Percentiles rank a stretch among this genome's conserved stretches.
Conservation (phyloP, 371 early-diverging fungal species). For the Actinomortierella ambigua region DNA sequence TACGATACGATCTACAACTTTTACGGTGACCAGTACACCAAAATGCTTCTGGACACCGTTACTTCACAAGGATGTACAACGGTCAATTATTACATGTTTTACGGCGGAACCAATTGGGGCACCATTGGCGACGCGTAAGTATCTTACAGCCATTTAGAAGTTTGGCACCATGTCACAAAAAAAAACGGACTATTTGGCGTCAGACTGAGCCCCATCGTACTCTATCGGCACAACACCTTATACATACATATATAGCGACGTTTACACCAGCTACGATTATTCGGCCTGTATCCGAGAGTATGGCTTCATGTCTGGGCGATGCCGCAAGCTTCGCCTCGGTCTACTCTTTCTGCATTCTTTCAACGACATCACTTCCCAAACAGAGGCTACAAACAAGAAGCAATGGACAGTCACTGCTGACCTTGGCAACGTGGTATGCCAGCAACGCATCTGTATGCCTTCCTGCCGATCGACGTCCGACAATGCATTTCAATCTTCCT, state of each 20-base stretch:
- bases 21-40: constrained; percentile 77
- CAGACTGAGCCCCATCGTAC: too few relatives aligned
- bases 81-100: constrained; percentile 74
- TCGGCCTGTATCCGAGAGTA: constrained; percentile 81
- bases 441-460: constrained; percentile 48
- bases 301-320: constrained; percentile 72
- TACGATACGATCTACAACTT: constrained; percentile 75
- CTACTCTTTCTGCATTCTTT: constrained; percentile 71
- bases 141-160: neutral
- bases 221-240: too few relatives aligned
- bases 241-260: constrained; percentile 55
- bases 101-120: constrained; percentile 90
- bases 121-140: constrained; percentile 77
- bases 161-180: too few relatives aligned
- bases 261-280: constrained; percentile 82
- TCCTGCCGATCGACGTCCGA: constrained; percentile 19
- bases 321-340: constrained; percentile 67
- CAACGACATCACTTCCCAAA: constrained; percentile 58
- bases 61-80: constrained; percentile 77
- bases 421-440: constrained; percentile 53
- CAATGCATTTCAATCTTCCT: constrained; percentile 25
- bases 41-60: constrained; percentile 61
- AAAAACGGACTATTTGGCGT: too few relatives aligned
- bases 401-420: constrained; percentile 48
- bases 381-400: constrained; percentile 50